Base-by-base conservation (phyloP, 2,329 filamentous ascomycete genomes). In the Penicillium hordei region DNA sequence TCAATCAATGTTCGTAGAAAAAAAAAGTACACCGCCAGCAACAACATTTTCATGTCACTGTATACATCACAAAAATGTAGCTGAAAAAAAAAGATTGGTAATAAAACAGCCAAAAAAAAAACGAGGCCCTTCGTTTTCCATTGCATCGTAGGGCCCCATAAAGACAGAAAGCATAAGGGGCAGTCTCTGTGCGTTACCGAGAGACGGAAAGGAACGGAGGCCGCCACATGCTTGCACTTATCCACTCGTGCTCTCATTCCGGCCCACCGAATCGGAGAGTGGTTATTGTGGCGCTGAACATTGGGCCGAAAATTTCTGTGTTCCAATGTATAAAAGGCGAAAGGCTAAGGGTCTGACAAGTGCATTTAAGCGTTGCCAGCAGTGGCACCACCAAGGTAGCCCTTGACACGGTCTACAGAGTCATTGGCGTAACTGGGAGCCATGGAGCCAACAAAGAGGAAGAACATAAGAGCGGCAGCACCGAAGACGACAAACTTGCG, bases 401-500 rank as follows among this genome's bases (percentile, higher is more conserved):
- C 71, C 63, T 72, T 75, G 45, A 76, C 65, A 31, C 63, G 65
- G 58, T 68, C 70, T 51, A 74, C 66, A 19, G 68, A 69, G 39
- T 71, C 67, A 34, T 75, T 72, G 27, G 72, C 71, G 53, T 78
- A 78, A 62, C 70, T 76, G 27, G 87, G 87, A 48, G 86, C 86
- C 62, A 90, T 68, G 9, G 71, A 75, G 40, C 86, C 84, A 60
- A 84, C 85, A 57, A 95, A 83, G 21, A 95, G 75, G 64, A 90
- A 74, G 75, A 94, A 87, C 65, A 93, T 76, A 62, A 89, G 75
- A 57, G 90, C 73, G 21, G 84, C 82, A 27, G 83, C 76, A 51
- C 81, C 83, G 60, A 93, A 85, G 66, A 94, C 80, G 62, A 91
- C 80, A 52, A 93, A 75, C 79, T 93, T 93, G 78, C 92, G 89